Base-by-base conservation (phyloP, 768 basidiomycete genomes). In the Suillus plorans region DNA sequence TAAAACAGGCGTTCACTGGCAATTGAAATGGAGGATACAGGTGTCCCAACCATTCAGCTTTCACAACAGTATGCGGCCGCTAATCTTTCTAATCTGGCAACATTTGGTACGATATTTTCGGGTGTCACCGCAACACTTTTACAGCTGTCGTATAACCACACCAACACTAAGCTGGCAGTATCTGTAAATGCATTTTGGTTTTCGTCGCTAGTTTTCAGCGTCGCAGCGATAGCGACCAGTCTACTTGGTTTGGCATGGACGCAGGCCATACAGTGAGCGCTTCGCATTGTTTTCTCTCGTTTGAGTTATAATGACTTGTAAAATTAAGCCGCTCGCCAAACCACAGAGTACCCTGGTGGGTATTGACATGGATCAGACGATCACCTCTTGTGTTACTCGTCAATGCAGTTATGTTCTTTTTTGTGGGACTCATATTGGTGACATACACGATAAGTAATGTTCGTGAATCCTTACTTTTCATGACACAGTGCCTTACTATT, bases 371-470 rank as follows among this genome's bases (percentile, higher is more conserved):
- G 91, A 93, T 93, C 79, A 92, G 92, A 73, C 81, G 91, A 45
- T 91, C 90, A 5, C 91, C 91, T 14, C 81, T 94, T 41, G 89
- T 92, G 66, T 92, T 93, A 78, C 84, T 93, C 50, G 91, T 93
- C 64, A 81, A 91, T 72, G 91, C 92, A 61, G 90, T 93, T 50
- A 89, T 89, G 45, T 90, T 89, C 76, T 94, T 94, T 76, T 92
- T 89, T 1, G 82, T 89, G 52, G 91, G 91, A 14, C 81, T 93
- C 25, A 87, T 89, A 69, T 83, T 89, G 53, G 93, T 93, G 71
- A 82, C 89, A 14, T 93, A 92, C 71, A 85, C 90, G 3, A 90
- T 91, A 20, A 69, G 76, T 13, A 87, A 91, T 80, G 90, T 88
- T 44, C n/a, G 74, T 52, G 31, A 31, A 37, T 52, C 2, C 60